Conservation (phyloP, 1,139 yeast species). For the Debaryomycetaceae sp. region DNA sequence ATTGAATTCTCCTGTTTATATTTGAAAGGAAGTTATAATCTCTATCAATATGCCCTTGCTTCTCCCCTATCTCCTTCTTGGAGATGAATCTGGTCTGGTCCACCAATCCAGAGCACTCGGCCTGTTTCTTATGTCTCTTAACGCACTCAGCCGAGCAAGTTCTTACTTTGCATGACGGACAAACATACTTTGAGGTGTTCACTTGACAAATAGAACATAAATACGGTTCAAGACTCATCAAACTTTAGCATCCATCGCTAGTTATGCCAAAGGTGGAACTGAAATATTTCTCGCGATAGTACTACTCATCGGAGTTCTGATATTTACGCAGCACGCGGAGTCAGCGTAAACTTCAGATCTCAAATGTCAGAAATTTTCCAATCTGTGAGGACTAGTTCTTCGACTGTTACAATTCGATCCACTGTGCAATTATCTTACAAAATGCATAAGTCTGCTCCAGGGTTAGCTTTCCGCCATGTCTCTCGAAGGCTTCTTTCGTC, state of each 20-base stretch:
- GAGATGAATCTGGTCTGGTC: slow-evolving; percentile 61
- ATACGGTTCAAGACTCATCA: slow-evolving; percentile 3
- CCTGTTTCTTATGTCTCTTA: slow-evolving; percentile 59
- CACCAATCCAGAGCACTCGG: slow-evolving; percentile 63
- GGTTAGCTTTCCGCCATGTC: neutral
- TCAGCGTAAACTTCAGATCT: neutral
- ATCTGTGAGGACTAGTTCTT: no score
- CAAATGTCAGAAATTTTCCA: neutral
- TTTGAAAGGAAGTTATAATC: slow-evolving; percentile 76
- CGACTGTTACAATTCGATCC: no score
- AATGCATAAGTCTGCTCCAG: neutral
- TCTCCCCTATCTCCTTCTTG: slow-evolving; percentile 33
- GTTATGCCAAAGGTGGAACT: neutral
- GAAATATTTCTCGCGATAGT: neutral
- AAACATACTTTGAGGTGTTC: slow-evolving; percentile 58
- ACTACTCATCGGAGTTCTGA: neutral
- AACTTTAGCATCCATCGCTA: neutral
- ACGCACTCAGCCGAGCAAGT: slow-evolving; percentile 77
- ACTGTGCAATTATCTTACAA: no score
- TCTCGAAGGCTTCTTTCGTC: slow-evolving; percentile 6
- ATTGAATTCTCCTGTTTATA: slow-evolving; percentile 54
- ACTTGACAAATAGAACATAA: slow-evolving; percentile 51
- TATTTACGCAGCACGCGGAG: slow-evolving; percentile 1
- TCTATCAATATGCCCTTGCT: slow-evolving; percentile 54
- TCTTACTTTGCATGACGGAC: slow-evolving; percentile 70